Percentiles rank a stretch among this genome's conserved stretches.
These are phyloP conservation scores for Durio zibethinus DNA, from an alignment of 345 rosid genomes.

Conservation along the genomic window DNA sequence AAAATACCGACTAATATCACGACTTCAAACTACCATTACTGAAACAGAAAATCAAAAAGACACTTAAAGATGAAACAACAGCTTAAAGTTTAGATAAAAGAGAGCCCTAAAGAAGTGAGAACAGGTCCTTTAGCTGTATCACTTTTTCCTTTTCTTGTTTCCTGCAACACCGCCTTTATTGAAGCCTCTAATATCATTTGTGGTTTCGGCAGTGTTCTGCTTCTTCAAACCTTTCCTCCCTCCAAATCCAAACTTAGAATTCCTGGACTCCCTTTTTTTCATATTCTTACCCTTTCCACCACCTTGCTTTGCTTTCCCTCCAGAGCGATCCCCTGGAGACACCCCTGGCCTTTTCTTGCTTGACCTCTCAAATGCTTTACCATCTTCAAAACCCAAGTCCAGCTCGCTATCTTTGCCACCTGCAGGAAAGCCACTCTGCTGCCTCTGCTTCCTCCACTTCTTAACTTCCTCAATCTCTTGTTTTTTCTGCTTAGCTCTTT, in stretches of 20 bases:
- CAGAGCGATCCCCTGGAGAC: slow-evolving; percentile 44
- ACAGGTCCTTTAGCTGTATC: neutral
- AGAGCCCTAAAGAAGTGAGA: neutral
- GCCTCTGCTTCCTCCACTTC: slow-evolving; percentile 91
- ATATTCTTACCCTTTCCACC: slow-evolving; percentile 32
- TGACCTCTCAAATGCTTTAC: slow-evolving; percentile 55
- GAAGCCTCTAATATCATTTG: slow-evolving; percentile 37
- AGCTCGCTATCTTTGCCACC: slow-evolving; percentile 47
- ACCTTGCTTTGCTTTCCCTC: slow-evolving; percentile 36
- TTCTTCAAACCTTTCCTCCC: slow-evolving; percentile 60
- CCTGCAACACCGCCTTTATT: slow-evolving; percentile 34
- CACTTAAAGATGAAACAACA: neutral
- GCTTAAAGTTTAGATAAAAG: neutral
- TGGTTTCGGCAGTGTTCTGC: slow-evolving; percentile 65
- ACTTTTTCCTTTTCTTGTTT: slow-evolving; percentile 59
- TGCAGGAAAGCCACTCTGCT: slow-evolving; percentile 68
- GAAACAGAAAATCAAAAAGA: neutral
- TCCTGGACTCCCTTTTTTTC: slow-evolving; percentile 36
- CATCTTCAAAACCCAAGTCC: slow-evolving; percentile 58
- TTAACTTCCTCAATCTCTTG: slow-evolving; percentile 70
- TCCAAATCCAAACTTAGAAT: slow-evolving; percentile 66
- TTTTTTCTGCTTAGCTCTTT: slow-evolving; percentile 69
- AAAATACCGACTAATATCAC: neutral
- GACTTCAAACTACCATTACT: neutral
- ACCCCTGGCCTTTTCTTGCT: slow-evolving; percentile 67